Evolutionary conservation across 495 filamentous ascomycete species (phyloP), one percentile per base, ranked within the genome.

Genomic region (Echria macrotheca): DNA sequence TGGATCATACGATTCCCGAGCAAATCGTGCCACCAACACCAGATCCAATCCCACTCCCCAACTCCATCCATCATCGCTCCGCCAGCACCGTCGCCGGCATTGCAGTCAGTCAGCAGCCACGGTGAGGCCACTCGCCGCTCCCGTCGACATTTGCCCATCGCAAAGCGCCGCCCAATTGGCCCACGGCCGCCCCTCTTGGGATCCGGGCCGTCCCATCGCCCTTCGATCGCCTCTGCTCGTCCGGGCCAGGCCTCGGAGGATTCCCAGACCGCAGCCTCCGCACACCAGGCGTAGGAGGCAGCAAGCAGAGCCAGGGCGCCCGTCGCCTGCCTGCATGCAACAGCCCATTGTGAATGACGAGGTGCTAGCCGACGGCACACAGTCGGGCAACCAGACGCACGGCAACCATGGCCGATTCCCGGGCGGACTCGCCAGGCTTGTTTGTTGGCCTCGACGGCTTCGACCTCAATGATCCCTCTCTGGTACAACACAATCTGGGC

Each of bases 1-100:
- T 38, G n/a, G 47, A 60, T 60, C 57, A 56, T 63, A 60, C 60
- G 60, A 63, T 63, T 60, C 52, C 47, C 47, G 44, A 31, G 17
- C 36, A 48, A 63, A 55, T 63, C 54, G 57, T 55, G 15, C 60
- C 57, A 63, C 60, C 53, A 37, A 54, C 50, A 55, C 48, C 53
- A 47, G 49, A 61, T 56, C 47, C 19, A 32, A 28, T 38, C 24
- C 49, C 44, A 37, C 15, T 23, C 41, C 44, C 48, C 50, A 50
- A 47, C 19, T 57, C 54, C 43, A 28, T 28, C 9, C 52, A 50
- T 50, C 46, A 31, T 18, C 19, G 21, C 33, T 32, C 14, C 24
- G 11, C 24, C 12, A 5, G 39, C 47, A 35, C 32, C 36, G 17
- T 37, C 18, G 47, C 24, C 39, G 36, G 33, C 36, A 43, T 39